Evolutionary conservation across 2,329 filamentous ascomycete species (phyloP), one percentile per base, ranked within the genome.

Genomic region (Colletotrichum filicis): DNA sequence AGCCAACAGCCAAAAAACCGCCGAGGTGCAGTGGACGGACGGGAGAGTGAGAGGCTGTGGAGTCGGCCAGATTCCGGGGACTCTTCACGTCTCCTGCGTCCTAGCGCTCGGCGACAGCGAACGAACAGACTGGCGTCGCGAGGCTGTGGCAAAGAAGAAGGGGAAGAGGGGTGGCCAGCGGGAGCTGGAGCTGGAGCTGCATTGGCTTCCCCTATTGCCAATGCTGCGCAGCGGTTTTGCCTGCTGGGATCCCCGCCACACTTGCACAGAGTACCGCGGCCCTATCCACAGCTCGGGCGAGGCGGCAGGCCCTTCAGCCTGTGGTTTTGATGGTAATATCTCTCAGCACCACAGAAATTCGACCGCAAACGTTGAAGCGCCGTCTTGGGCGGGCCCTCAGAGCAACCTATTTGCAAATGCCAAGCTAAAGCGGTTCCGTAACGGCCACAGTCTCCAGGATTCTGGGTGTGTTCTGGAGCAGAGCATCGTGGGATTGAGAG

Each of bases 21-120:
- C 60, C 66, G 53, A 52, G 53, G 42, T 49, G 42, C 42, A 49
- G 42, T 49, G 42, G 19, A 19, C 32, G 24, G 52, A 61, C 53
- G 59, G 64, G 35, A 62, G 22, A 42, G 59, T 57, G 35, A 52
- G 22, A 42, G 42, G 42, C 9, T 26, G 70, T 65, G 66, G 70
- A 52, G 70, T 73, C 70, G 70, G 70, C 66, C 70, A 65, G 70
- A 70, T 70, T 65, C 70, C 70, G 70, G 70, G 70, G 66, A 49
- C n/a, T 63, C 59, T 68, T 53, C 53, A 28, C 65, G 46, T 30
- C 55, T 60, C 46, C 37, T 63, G 59, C 66, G 59, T 58, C 65
- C 55, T 70, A 65, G 70, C 70, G 53, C 42, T 73, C 70, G 70
- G 66, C 66, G 59, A 73, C 59, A 60, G 66, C 70, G 70, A 64